These are phyloP conservation scores for Vicia sativa DNA, from an alignment of 306 rosid species.

Conservation along the genomic window DNA sequence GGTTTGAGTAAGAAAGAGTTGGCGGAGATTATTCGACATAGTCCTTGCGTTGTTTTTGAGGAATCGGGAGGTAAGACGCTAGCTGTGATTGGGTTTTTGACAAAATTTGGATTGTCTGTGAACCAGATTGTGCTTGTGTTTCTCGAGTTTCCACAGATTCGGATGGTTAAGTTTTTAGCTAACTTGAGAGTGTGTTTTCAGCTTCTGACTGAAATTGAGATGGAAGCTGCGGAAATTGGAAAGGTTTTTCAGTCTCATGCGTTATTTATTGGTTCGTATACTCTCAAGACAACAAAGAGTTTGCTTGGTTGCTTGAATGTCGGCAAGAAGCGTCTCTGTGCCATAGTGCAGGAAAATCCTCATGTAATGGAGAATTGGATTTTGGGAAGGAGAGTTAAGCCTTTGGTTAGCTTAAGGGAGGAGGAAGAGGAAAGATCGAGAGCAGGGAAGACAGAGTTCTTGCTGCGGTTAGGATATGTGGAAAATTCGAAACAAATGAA, in stretches of 20 bases:
- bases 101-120: slow-evolving; percentile 60
- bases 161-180: slow-evolving; percentile 45
- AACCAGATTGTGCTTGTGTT: slow-evolving; percentile 52
- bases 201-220: slow-evolving; percentile 58
- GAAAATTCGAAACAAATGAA: slow-evolving; percentile 56
- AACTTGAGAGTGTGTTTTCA: slow-evolving; percentile 58
- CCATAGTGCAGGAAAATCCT: slow-evolving; percentile 64
- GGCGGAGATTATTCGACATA: slow-evolving; percentile 44
- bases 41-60: slow-evolving; percentile 62
- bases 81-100: slow-evolving; percentile 56
- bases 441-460: slow-evolving; percentile 53
- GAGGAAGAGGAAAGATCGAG: slow-evolving; percentile 27
- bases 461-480: slow-evolving; percentile 60
- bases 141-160: slow-evolving; percentile 59
- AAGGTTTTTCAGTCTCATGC: slow-evolving; percentile 56
- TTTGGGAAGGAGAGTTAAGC: slow-evolving; percentile 53
- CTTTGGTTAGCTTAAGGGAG: slow-evolving; percentile 42
- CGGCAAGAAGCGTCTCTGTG: slow-evolving; percentile 65
- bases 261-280: slow-evolving; percentile 56
- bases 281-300: slow-evolving; percentile 57
- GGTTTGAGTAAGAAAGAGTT: slow-evolving; percentile 47
- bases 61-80: slow-evolving; percentile 62
- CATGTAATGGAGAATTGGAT: slow-evolving; percentile 59
- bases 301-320: slow-evolving; percentile 53
- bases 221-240: slow-evolving; percentile 60